Conservation (phyloP, 208 protist species). For the Tritrichomonas foetus region DNA sequence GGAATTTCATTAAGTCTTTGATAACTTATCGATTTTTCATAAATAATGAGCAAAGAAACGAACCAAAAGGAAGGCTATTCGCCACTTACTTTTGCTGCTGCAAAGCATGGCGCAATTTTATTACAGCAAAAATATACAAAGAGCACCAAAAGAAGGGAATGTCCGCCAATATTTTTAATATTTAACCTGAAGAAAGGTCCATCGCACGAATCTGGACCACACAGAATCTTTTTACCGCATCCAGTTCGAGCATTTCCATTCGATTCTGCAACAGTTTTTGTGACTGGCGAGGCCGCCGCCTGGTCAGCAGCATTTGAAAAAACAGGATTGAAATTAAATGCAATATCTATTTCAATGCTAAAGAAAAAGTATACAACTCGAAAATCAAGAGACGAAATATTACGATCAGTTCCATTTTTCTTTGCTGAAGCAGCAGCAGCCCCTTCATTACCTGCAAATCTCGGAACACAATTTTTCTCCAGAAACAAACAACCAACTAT, state of each 20-base stretch:
- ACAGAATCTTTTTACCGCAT: background rate
- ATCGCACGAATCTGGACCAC: background rate
- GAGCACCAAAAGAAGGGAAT: slow-evolving; percentile 32
- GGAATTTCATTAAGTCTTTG: too few relatives aligned
- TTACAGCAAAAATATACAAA: slow-evolving; percentile 28
- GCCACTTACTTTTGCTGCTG: background rate
- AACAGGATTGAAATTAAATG: background rate
- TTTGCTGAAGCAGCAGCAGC: background rate
- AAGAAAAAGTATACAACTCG: background rate
- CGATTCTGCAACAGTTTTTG: background rate
- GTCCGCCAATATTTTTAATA: background rate
- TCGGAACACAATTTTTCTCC: slow-evolving; percentile 3
- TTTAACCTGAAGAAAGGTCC: background rate
- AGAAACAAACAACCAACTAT: background rate
- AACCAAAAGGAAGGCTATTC: background rate
- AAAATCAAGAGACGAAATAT: background rate
- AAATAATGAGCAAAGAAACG: background rate
- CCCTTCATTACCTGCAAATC: background rate
- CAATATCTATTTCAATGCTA: background rate
- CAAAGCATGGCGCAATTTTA: background rate
- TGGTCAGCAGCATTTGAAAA: background rate
- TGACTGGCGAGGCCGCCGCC: background rate
- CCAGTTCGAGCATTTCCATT: background rate
- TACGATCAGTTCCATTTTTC: background rate
- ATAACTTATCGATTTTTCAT: too few relatives aligned